These are phyloP conservation scores for Draba incana DNA, from an alignment of 345 rosid genomes.

Conservation along the genomic window DNA sequence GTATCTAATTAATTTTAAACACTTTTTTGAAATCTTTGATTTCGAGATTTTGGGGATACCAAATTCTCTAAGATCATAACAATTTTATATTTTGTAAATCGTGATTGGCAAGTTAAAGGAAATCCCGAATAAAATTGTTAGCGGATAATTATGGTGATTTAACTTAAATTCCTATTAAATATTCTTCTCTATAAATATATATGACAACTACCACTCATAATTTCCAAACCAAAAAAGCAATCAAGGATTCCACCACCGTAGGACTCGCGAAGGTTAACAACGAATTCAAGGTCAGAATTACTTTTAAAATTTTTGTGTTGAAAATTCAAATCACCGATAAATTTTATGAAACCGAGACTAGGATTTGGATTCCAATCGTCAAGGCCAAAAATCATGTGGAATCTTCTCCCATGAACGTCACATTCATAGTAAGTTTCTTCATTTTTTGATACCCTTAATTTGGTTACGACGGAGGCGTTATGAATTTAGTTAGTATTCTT, in stretches of 20 bases:
- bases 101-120: too few relatives aligned
- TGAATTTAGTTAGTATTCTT: constrained; percentile 19
- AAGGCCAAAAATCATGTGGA: constrained; percentile 95
- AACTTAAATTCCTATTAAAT: too few relatives aligned
- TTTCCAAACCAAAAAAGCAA: too few relatives aligned
- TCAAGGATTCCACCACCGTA: constrained; percentile 94
- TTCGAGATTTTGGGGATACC: too few relatives aligned
- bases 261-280: constrained; percentile 96
- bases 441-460: not conserved
- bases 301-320: not conserved
- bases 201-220: too few relatives aligned
- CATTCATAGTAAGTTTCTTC: constrained; percentile 66
- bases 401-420: constrained; percentile 86
- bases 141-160: too few relatives aligned
- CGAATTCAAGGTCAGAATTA: constrained; percentile 75
- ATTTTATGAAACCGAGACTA: constrained; percentile 34
- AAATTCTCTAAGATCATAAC: too few relatives aligned
- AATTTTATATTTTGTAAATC: too few relatives aligned
- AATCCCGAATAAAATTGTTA: too few relatives aligned
- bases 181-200: too few relatives aligned
- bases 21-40: too few relatives aligned
- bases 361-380: constrained; percentile 97
- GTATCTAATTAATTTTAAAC: too few relatives aligned
- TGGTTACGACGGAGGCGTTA: constrained; percentile 18
- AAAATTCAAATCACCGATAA: not conserved